Evolutionary conservation across 768 basidiomycete genomes (phyloP).

Genomic region (Trametes villosa): DNA sequence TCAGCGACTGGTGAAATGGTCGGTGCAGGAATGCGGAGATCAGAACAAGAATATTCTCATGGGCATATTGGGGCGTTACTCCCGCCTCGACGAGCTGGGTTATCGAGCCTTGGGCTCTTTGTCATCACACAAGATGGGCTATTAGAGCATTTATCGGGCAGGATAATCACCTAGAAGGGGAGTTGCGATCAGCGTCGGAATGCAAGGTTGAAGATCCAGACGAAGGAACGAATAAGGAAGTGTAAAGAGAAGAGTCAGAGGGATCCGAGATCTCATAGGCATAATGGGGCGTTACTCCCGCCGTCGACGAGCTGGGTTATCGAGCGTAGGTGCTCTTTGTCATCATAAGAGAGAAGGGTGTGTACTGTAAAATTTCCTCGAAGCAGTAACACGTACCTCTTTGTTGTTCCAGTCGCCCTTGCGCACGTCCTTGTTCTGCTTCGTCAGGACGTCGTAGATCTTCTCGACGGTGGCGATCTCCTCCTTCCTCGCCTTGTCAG

Average conservation of each 20-base stretch:
- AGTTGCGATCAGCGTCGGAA: constrained; percentile 20
- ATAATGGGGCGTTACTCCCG: constrained; percentile 48
- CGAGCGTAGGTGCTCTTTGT: constrained; percentile 52
- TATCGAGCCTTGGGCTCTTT: constrained; percentile 83
- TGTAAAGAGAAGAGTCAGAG: constrained; percentile 26
- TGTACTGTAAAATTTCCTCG: background rate
- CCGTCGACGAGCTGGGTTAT: constrained; percentile 60
- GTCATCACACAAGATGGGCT: constrained; percentile 54
- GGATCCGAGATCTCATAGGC: constrained; percentile 41
- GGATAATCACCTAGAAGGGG: constrained; percentile 29
- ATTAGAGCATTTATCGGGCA: background rate
- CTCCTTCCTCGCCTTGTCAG: constrained; percentile 95
- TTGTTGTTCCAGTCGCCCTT: constrained; percentile 96
- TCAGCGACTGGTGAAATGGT: background rate
- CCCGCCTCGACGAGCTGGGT: constrained; percentile 97
- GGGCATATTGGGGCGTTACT: constrained; percentile 83
- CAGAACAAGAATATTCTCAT: constrained; percentile 59
- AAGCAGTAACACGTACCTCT: constrained; percentile 65
- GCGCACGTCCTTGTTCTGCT: constrained; percentile 86
- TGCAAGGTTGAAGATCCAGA: background rate
- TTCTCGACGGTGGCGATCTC: constrained; percentile 91
- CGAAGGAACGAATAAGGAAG: constrained; percentile 39
- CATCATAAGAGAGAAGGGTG: constrained; percentile 37
- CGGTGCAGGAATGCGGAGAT: constrained; percentile 6
- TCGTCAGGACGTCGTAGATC: constrained; percentile 75